Evolutionary conservation across 2,329 filamentous ascomycete genomes (phyloP), one percentile per base, ranked within the genome.

Genomic region (Colletotrichum tabaci): DNA sequence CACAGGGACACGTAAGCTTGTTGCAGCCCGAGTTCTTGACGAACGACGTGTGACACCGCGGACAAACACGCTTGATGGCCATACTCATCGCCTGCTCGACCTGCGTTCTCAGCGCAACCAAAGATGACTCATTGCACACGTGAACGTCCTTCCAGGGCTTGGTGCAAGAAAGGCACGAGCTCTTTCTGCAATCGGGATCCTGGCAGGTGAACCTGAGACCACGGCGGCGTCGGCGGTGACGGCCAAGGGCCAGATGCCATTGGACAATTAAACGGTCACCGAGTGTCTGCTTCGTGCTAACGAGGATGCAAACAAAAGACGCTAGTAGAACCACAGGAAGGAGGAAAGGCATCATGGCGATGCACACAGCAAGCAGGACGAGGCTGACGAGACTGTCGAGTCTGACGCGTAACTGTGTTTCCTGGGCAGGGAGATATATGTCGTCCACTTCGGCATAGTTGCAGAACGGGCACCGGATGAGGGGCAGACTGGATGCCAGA

Each of bases 21-120:
- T 99, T 99, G 88, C 96, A 99, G 77, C 96, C 96, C 35, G 92
- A 91, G 8, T 91, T 92, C 81, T 98, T 98, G 82, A 99, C 94
- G 80, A 98, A 98, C 18, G 92, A 94, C 12, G 95, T 94, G 76
- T 94, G 92, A 85, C 96, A 99, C 58, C 92, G 90, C 10, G 96
- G 96, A 80, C 96, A 99, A 12, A 96, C 96, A 61, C 96, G 93
- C 84, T 98, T 99, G 80, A 98, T 91, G 30, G 96, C 96, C 79
- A 95, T 91, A 73, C 95, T 97, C 86, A 97, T 96, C 66, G 95
- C 96, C 75, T 95, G 92, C 83, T 98, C 96, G 74, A 98, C 92
- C 75, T 96, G 93, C 1, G 94, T 95, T 64, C 96, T 93, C 38
- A 98, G 88, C 7, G 95, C 93, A 16, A 94, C 89, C 61, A 93